A percentile compares a stretch with the other conserved stretches of the same genome.
Conservation (phyloP, 2,329 filamentous ascomycete species). For the Sclerotinia sclerotiorum region DNA sequence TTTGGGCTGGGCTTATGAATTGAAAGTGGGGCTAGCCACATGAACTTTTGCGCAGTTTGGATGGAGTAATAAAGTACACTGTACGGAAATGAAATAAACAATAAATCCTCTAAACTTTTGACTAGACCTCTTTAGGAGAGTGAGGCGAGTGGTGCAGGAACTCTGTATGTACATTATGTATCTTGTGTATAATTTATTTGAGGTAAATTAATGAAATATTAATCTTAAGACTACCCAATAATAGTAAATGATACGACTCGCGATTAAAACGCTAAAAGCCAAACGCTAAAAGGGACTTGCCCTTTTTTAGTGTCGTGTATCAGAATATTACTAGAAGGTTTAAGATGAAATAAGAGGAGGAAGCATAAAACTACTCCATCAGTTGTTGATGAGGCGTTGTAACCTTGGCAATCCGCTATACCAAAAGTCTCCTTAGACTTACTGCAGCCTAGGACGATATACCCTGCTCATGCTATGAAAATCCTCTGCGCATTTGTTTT, state of each 20-base stretch:
- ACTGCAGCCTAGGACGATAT: slow-evolving; percentile 19
- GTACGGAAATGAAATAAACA: slow-evolving; percentile 11
- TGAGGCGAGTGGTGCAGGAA: not conserved
- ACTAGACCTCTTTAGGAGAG: slow-evolving; percentile 15
- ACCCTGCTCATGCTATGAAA: slow-evolving; percentile 11
- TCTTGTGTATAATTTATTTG: not conserved
- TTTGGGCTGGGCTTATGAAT: slow-evolving; percentile 18
- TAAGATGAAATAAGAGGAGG: not conserved
- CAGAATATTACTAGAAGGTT: slow-evolving; percentile 23
- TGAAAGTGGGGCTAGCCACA: slow-evolving; percentile 22
- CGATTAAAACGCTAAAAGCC: not conserved
- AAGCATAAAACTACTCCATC: slow-evolving; percentile 15
- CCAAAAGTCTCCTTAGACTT: slow-evolving; percentile 12
- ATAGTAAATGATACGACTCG: not conserved
- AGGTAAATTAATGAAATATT: not conserved
- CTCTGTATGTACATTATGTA: not conserved
- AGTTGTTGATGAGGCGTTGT: slow-evolving; percentile 20
- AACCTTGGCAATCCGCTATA: slow-evolving; percentile 17
- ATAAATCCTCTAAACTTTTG: not conserved
- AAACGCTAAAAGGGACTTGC: slow-evolving; percentile 7
- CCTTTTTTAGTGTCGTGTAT: slow-evolving; percentile 20
- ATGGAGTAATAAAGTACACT: not conserved
- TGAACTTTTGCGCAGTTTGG: slow-evolving; percentile 11
- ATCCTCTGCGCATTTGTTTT: slow-evolving; percentile 6
- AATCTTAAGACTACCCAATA: not conserved